Evolutionary conservation across 768 basidiomycete species (phyloP).

Genomic region (Podaxis pistillaris): DNA sequence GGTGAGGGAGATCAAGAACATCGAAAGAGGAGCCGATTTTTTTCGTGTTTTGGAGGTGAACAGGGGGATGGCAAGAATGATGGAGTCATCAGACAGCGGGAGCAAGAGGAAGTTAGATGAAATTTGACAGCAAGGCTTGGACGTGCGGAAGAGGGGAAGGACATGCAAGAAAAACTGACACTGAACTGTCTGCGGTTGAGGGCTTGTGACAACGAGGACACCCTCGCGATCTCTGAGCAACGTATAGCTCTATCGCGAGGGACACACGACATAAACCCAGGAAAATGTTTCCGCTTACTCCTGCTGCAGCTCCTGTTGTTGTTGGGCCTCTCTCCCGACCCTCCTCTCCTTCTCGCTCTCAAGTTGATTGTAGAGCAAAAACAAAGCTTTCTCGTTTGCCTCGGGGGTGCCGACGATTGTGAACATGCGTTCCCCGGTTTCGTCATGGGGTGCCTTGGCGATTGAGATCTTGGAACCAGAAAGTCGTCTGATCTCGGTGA

Average conservation of each 20-base stretch:
- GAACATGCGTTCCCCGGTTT: slow-evolving; percentile 99
- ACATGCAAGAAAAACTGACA: slow-evolving; percentile 11
- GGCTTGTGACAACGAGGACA: neutral
- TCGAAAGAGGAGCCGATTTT: slow-evolving; percentile 4
- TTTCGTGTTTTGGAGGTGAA: neutral
- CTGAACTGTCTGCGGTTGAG: neutral
- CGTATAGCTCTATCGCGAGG: neutral
- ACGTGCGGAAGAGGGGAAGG: slow-evolving; percentile 9
- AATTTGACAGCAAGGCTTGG: slow-evolving; percentile 5
- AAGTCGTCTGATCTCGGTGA: slow-evolving; percentile 97
- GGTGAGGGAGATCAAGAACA: slow-evolving; percentile 8
- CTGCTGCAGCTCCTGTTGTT: slow-evolving; percentile 63
- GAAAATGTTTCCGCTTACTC: slow-evolving; percentile 22
- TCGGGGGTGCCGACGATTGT: slow-evolving; percentile 96
- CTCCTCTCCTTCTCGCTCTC: slow-evolving; percentile 96
- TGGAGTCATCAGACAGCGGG: neutral
- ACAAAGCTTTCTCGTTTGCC: slow-evolving; percentile 96
- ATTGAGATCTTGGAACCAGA: slow-evolving; percentile 98
- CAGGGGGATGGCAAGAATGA: slow-evolving; percentile 9
- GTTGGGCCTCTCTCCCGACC: slow-evolving; percentile 80
- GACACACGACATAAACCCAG: neutral
- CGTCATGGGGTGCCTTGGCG: slow-evolving; percentile 98
- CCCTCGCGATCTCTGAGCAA: neutral
- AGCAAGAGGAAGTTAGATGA: neutral
- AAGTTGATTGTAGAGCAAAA: slow-evolving; percentile 94